Base-by-base conservation (phyloP, 257 asterid species). In the Solanum gracilifrons region DNA sequence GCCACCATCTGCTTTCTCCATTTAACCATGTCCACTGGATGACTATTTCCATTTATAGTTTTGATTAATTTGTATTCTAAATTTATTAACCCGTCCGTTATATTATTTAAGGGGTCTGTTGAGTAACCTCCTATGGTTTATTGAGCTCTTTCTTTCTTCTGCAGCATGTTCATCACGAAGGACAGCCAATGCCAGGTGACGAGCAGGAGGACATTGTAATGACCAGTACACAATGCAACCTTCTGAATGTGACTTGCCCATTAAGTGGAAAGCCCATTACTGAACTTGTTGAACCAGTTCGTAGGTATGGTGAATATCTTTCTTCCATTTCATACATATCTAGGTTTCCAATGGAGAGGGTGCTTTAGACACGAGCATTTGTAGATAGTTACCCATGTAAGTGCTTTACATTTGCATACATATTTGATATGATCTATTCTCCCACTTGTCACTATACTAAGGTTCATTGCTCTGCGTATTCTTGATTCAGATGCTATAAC, bases 131-230 rank as follows among this genome's bases (percentile, higher is more conserved):
- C 69, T 5, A 9, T 9, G 85, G 39, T 3, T 46, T 0, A 80
- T 80, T 80, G 41, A 86, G 51, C 76, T 82, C 41, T 68, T 84
- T 35, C 85, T 88, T 69, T 90, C 73, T 60, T 91, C 74, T 90
- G 87, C 92, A 97, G 99, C 94, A 93, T 90, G 99, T 97, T 94
- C 98, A 95, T 90, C 99, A 97, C 88, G 90, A 93, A n/a, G 98
- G 99, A 58, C 94, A 91, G 87, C 95, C 96, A 55, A 92, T 97
- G 98, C 99, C 99, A 66, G 99, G 99, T 88, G 99, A 97, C 62
- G 99, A 97, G 93, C 95, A 93, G 89, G 99, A 97, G 92, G 99
- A 97, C 90, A 90, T 97, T 84, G 92, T 97, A 86, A 94, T 97
- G 96, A 95, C 98, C 89, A 93, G 98, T 90, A 95, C 97, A 33